Percentiles rank a stretch among this genome's conserved stretches.
Evolutionary conservation across 2,329 filamentous ascomycete genomes (phyloP).

Genomic region (Pseudopyricularia javanii): DNA sequence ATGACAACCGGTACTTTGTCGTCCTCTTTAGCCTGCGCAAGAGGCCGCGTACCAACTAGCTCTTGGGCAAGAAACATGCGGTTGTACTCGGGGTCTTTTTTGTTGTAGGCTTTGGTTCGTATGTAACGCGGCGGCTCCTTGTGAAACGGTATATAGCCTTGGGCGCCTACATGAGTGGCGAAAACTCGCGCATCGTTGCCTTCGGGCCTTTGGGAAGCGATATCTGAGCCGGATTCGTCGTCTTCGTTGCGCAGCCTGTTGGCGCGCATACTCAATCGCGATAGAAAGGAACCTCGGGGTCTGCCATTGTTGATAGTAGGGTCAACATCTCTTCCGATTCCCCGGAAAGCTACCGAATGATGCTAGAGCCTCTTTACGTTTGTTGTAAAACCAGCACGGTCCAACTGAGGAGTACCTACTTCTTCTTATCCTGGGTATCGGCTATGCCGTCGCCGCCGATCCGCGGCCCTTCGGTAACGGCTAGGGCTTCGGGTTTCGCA

Average conservation of each 20-base stretch:
- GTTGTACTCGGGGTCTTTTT: conserved; percentile 72
- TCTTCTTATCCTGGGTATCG: conserved; percentile 48
- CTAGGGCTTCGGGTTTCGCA: conserved; percentile 36
- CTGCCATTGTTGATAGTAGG: not conserved
- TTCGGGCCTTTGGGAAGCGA: conserved; percentile 53
- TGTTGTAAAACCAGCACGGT: not conserved
- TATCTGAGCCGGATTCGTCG: conserved; percentile 58
- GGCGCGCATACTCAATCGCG: conserved; percentile 60
- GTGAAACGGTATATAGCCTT: conserved; percentile 71
- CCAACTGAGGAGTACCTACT: conserved; percentile 29
- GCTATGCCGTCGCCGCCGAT: conserved; percentile 7
- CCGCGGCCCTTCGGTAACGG: not conserved
- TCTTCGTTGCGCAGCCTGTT: conserved; percentile 60
- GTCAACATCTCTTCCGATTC: not conserved
- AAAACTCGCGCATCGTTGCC: conserved; percentile 77
- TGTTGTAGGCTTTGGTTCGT: conserved; percentile 68
- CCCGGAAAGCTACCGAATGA: not conserved
- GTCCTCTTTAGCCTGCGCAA: conserved; percentile 12
- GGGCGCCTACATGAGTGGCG: conserved; percentile 58
- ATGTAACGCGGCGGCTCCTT: conserved; percentile 89
- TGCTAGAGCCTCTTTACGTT: not conserved
- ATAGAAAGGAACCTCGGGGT: conserved; percentile 62
- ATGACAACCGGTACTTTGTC: conserved; percentile 11
- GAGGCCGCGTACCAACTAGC: conserved; percentile 47
- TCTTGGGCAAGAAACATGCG: conserved; percentile 87